Percentiles rank a stretch among this genome's conserved stretches.
Evolutionary conservation across 2,329 filamentous ascomycete genomes (phyloP).

Genomic region (Colletotrichum graminicola): DNA sequence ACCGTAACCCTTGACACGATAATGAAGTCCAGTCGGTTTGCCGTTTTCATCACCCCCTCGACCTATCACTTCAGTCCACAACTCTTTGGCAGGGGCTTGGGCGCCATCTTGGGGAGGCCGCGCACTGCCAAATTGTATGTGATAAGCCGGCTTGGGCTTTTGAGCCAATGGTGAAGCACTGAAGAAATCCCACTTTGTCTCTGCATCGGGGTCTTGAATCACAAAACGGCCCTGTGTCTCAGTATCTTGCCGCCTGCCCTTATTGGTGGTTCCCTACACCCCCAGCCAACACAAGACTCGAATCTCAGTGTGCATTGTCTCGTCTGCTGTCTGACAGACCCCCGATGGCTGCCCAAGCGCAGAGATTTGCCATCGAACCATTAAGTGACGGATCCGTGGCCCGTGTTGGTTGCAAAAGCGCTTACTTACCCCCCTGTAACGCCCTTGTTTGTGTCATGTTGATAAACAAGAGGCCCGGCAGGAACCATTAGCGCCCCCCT

Average conservation of each 20-base stretch:
- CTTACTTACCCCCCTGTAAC: constrained; percentile 6
- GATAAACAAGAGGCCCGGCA: constrained; percentile 1
- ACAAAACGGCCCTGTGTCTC: constrained; percentile 43
- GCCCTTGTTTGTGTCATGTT: constrained; percentile 36
- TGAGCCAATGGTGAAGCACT: constrained; percentile 29
- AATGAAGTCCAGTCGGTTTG: constrained; percentile 26
- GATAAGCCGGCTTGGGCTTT: constrained; percentile 24
- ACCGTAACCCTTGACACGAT: constrained; percentile 13
- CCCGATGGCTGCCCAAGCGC: constrained; percentile 28
- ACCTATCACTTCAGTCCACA: constrained; percentile 13
- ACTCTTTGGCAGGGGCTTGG: constrained; percentile 2
- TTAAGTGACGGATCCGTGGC: constrained; percentile 24
- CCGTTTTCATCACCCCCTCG: constrained; percentile 15
- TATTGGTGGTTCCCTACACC: constrained; percentile 28
- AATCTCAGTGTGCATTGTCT: constrained; percentile 20
- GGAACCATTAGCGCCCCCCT: constrained; percentile 5
- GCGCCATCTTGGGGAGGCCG: constrained; percentile 14
- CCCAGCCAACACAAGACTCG: constrained; percentile 15
- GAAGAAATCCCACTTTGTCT: constrained; percentile 31
- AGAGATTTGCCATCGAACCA: constrained; percentile 13
- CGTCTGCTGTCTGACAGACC: constrained; percentile 29
- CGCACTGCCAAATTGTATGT: constrained; percentile 11
- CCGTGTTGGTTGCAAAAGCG: constrained; percentile 19
- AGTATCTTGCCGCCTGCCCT: constrained; percentile 35
- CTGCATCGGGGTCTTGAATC: constrained; percentile 34